Evolutionary conservation across 2,329 filamentous ascomycete species (phyloP).

Genomic region (Cladobotryum protrusum): DNA sequence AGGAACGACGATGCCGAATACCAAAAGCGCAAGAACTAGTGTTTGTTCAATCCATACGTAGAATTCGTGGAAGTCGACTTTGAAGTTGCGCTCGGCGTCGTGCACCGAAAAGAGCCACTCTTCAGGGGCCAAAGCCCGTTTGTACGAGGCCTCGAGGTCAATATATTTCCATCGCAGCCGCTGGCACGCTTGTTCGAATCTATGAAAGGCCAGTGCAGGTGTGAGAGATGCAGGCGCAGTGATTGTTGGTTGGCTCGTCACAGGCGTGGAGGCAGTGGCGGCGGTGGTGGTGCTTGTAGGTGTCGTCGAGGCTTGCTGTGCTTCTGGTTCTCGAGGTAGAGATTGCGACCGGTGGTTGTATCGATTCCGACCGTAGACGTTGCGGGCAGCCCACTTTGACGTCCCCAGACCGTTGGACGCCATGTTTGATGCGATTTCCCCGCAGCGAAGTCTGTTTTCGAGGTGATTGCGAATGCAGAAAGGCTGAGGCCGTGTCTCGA

Average conservation of each 20-base stretch:
- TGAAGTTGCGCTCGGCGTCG: slow-evolving; percentile 63
- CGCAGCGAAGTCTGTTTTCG: neutral
- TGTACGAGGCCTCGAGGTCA: slow-evolving; percentile 52
- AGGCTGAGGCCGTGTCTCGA: too few species aligned
- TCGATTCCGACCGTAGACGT: neutral
- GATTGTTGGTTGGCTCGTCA: slow-evolving; percentile 4
- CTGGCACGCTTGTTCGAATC: slow-evolving; percentile 55
- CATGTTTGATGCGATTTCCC: neutral
- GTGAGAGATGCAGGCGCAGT: slow-evolving; percentile 17
- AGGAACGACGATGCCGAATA: slow-evolving; percentile 53
- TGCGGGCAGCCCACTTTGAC: slow-evolving; percentile 13
- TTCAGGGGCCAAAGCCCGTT: slow-evolving; percentile 38
- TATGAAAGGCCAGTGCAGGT: slow-evolving; percentile 41
- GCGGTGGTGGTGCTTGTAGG: neutral
- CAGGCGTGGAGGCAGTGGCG: slow-evolving; percentile 1
- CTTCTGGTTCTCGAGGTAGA: slow-evolving; percentile 8
- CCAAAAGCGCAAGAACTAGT: slow-evolving; percentile 58
- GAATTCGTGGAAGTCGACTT: slow-evolving; percentile 72
- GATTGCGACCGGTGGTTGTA: slow-evolving; percentile 13
- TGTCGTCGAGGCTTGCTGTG: slow-evolving; percentile 1
- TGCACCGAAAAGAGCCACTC: slow-evolving; percentile 28
- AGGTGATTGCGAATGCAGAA: neutral
- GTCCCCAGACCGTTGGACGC: slow-evolving; percentile 6
- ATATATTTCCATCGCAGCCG: slow-evolving; percentile 59
- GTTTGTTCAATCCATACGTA: slow-evolving; percentile 68